These are phyloP conservation scores for Pseudogymnoascus verrucosus DNA, from an alignment of 2,329 filamentous ascomycete genomes.

Conservation along the genomic window DNA sequence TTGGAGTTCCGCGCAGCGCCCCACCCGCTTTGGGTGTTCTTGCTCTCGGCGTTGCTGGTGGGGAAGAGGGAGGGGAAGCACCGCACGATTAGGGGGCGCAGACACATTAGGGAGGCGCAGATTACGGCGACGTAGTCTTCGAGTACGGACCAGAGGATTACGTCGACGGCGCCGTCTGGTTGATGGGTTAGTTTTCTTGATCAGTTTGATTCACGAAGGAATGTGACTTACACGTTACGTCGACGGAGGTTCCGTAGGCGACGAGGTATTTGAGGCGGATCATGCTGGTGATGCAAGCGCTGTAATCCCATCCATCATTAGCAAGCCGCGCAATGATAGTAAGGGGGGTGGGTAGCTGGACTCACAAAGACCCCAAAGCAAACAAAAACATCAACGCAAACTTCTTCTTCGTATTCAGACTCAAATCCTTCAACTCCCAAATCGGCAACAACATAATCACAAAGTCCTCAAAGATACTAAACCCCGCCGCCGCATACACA, in stretches of 20 bases:
- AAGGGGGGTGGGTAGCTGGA: constrained; percentile 17
- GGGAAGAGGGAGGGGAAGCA: not conserved
- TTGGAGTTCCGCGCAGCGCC: not conserved
- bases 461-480: constrained; percentile 61
- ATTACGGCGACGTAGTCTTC: constrained; percentile 32
- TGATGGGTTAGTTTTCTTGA: not conserved
- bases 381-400: constrained; percentile 58
- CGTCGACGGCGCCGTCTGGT: constrained; percentile 25
- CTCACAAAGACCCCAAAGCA: constrained; percentile 57
- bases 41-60: not conserved
- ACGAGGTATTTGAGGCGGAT: constrained; percentile 56
- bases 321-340: not conserved
- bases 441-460: constrained; percentile 57
- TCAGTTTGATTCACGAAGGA: not conserved
- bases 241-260: constrained; percentile 16
- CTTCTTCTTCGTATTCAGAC: constrained; percentile 56
- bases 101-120: constrained; percentile 35
- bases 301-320: constrained; percentile 8
- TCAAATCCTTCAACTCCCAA: constrained; percentile 54
- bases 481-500: constrained; percentile 57
- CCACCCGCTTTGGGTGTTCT: not conserved
- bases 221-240: constrained; percentile 18
- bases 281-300: constrained; percentile 46
- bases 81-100: constrained; percentile 30
- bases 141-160: constrained; percentile 29